Conservation (phyloP, 352 stramenopile genomes). For the Globisporangium abappressorium region DNA sequence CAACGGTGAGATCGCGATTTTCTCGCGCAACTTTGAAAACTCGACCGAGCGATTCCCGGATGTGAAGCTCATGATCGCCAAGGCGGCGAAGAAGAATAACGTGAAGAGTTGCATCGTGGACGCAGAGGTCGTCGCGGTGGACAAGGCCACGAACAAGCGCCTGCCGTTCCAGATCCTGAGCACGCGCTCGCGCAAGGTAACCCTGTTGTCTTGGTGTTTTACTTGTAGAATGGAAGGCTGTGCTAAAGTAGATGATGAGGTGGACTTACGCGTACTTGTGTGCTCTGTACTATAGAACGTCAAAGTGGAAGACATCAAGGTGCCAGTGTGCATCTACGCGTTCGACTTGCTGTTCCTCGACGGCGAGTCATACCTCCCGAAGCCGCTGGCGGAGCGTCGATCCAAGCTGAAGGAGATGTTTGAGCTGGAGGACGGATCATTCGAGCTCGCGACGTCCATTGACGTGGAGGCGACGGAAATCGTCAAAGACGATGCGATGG, state of each 20-base stretch:
- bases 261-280: neutral
- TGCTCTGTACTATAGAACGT: slow-evolving; percentile 42
- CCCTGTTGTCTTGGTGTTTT: neutral
- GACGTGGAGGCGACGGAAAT: slow-evolving; percentile 86
- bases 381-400: slow-evolving; percentile 89
- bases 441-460: slow-evolving; percentile 93
- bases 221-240: neutral
- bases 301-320: slow-evolving; percentile 88
- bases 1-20: slow-evolving; percentile 93
- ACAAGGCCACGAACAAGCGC: slow-evolving; percentile 94
- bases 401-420: slow-evolving; percentile 92
- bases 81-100: slow-evolving; percentile 45
- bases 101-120: slow-evolving; percentile 95
- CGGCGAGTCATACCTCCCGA: slow-evolving; percentile 91
- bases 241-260: neutral
- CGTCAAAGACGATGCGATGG: slow-evolving; percentile 90
- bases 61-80: slow-evolving; percentile 71
- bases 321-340: slow-evolving; percentile 92
- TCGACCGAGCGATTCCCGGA: slow-evolving; percentile 97
- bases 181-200: slow-evolving; percentile 94
- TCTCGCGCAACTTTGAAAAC: slow-evolving; percentile 98
- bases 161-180: slow-evolving; percentile 99
- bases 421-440: slow-evolving; percentile 88
- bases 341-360: slow-evolving; percentile 99
- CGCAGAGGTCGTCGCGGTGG: slow-evolving; percentile 98